Evolutionary conservation across 768 basidiomycete genomes (phyloP), one percentile per base, ranked within the genome.

Genomic region (Suillus plorans): DNA sequence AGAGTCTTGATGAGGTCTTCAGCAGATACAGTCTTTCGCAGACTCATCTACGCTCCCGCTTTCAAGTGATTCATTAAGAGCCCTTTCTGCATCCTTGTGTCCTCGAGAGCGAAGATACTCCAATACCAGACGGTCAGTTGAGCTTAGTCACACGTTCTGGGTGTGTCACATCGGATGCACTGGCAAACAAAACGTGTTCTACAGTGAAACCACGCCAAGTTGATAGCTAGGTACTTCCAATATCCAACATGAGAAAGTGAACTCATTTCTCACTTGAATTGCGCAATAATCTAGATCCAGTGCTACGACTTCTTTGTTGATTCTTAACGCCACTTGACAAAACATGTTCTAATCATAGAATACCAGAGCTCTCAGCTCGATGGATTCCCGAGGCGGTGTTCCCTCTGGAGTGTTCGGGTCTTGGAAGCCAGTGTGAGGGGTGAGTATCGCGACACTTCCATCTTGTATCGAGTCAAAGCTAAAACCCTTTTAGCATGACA

Each of bases 1-100:
- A 82, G 86, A 71, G 66, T 82, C 77, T 80, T 88, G 77, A 71
- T 84, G 68, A 75, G 85, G 72, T 77, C 90, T 78, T 74, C 89
- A 74, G 70, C 81, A 14, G 81, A 78, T 45, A 82, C 53, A 4
- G 79, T 74, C 64, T 80, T n/a, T 80, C 59, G 73, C 76, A 60
- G 74, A 69, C 58, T 79, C 82, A 9, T 81, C 73, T 22, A 75
- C 60, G 39, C 69, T 44, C 9, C 69, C 73, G 22, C 68, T 66
- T 12, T 81, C 77, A 13, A 84, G 63, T 1, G 74, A 66, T 42
- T 84, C 83, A n/a, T 75, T 69, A 59, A 85, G 72, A 28, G 75
- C 76, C 52, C 80, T 69, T 67, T 84, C 84, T 16, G 82, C 81
- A 49, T 72, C 69, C 65, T 77, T 79, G 70, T 83, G 76, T n/a